phyloP scores from a whole-genome alignment of 768 basidiomycete species.

The Punctularia strigosozonata region DNA sequence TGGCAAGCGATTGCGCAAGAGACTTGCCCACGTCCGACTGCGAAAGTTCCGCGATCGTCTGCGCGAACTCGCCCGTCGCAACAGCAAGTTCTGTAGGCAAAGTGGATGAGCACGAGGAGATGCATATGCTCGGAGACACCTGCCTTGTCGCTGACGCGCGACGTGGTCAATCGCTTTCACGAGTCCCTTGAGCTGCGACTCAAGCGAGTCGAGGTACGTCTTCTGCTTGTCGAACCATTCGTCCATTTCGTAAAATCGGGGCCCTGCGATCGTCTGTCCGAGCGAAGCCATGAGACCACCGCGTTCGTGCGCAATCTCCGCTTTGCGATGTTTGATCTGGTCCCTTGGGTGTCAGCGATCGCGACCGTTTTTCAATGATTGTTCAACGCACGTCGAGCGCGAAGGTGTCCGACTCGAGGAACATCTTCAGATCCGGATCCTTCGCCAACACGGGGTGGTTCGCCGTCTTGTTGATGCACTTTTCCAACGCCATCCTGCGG shows the following conservation, averaged over 20 bases:
- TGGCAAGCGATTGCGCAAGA: slow-evolving; percentile 56
- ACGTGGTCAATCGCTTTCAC: slow-evolving; percentile 81
- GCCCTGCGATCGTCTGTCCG: slow-evolving; percentile 67
- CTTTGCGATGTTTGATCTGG: slow-evolving; percentile 81
- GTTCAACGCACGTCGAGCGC: slow-evolving; percentile 62
- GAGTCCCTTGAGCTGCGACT: slow-evolving; percentile 77
- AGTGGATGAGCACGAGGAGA: background rate
- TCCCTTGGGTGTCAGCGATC: slow-evolving; percentile 1
- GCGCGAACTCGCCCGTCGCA: slow-evolving; percentile 71
- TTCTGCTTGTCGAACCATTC: slow-evolving; percentile 95
- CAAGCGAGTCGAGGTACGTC: slow-evolving; percentile 76
- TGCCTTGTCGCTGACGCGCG: slow-evolving; percentile 73
- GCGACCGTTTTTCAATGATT: background rate
- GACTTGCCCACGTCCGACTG: slow-evolving; percentile 66
- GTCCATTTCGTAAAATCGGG: slow-evolving; percentile 81
- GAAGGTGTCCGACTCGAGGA: slow-evolving; percentile 91
- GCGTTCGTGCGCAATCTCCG: slow-evolving; percentile 63
- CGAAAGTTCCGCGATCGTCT: slow-evolving; percentile 56
- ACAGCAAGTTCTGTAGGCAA: slow-evolving; percentile 45
- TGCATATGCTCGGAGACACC: slow-evolving; percentile 6
- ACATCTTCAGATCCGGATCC: slow-evolving; percentile 79
- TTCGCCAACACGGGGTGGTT: slow-evolving; percentile 85
- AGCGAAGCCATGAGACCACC: slow-evolving; percentile 79
- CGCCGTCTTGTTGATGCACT: slow-evolving; percentile 86
- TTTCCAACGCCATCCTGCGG: slow-evolving; percentile 72